Percentiles rank a stretch among this genome's conserved stretches.
Conservation (phyloP, 257 asterid species). For the Verbascum thapsus region DNA sequence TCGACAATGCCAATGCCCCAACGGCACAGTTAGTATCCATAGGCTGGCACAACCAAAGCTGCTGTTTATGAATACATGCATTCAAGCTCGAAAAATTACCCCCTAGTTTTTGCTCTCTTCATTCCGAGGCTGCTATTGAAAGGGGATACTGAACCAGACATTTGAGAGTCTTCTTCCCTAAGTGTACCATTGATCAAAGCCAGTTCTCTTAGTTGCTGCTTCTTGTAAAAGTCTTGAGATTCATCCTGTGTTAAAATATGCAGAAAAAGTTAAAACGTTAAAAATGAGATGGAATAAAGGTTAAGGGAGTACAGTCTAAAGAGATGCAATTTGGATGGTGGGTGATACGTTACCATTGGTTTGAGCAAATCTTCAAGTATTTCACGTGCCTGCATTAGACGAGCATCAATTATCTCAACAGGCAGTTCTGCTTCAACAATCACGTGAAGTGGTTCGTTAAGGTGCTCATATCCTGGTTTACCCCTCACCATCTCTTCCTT, state of each 20-base stretch:
- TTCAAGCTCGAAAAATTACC: slow-evolving; percentile 43
- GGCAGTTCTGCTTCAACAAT: slow-evolving; percentile 95
- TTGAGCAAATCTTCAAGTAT: slow-evolving; percentile 88
- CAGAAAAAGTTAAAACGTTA: not conserved
- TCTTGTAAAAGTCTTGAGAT: slow-evolving; percentile 81
- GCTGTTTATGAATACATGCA: slow-evolving; percentile 33
- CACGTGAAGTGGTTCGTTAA: slow-evolving; percentile 94
- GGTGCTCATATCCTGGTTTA: slow-evolving; percentile 95
- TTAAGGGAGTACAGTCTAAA: slow-evolving; percentile 16
- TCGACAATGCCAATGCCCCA: slow-evolving; percentile 47
- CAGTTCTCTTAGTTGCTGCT: slow-evolving; percentile 92
- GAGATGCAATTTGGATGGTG: slow-evolving; percentile 27
- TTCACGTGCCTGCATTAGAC: slow-evolving; percentile 88
- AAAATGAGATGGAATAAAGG: not conserved
- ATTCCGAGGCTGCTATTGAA: slow-evolving; percentile 88
- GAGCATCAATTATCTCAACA: slow-evolving; percentile 89
- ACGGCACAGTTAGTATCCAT: slow-evolving; percentile 42
- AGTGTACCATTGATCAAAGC: slow-evolving; percentile 95
- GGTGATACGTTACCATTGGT: slow-evolving; percentile 76
- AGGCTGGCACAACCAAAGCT: slow-evolving; percentile 46
- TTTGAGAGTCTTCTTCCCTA: slow-evolving; percentile 87
- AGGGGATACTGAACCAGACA: slow-evolving; percentile 94
- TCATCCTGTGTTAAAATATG: slow-evolving; percentile 65
- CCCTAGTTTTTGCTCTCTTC: slow-evolving; percentile 98
- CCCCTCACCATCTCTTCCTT: slow-evolving; percentile 99